Conservation (phyloP, 129 eudicot species). For the Logfia minima region DNA sequence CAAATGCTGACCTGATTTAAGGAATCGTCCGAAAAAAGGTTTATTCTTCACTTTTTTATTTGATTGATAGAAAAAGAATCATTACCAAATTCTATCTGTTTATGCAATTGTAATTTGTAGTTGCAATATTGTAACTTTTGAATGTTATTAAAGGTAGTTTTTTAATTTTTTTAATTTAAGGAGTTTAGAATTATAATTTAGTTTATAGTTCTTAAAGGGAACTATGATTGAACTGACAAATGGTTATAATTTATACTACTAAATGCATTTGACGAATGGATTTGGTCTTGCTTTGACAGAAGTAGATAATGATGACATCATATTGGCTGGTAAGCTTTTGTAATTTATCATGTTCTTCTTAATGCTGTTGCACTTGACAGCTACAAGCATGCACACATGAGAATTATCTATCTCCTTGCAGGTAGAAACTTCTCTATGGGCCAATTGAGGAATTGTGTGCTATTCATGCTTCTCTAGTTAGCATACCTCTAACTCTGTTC, state of each 20-base stretch:
- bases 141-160: not conserved
- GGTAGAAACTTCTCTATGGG: constrained; percentile 70
- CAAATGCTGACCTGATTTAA: constrained; percentile 80
- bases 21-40: constrained; percentile 82
- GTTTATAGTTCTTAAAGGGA: not conserved
- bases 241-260: not conserved
- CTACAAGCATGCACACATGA: not conserved
- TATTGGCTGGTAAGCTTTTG: constrained; percentile 53
- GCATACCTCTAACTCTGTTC: not conserved
- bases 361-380: constrained; percentile 7
- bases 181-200: not conserved
- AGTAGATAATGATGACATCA: constrained; percentile 63
- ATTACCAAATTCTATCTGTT: not conserved
- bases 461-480: constrained; percentile 17
- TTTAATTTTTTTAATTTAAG: not conserved
- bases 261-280: constrained; percentile 50
- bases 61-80: not conserved
- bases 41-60: not conserved
- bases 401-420: constrained; percentile 36
- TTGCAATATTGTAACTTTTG: not conserved
- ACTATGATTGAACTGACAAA: not conserved
- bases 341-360: not conserved
- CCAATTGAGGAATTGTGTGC: constrained; percentile 64
- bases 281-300: constrained; percentile 79
- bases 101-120: not conserved